Conservation (phyloP, 768 basidiomycete genomes). For the Gymnopilus junonius region DNA sequence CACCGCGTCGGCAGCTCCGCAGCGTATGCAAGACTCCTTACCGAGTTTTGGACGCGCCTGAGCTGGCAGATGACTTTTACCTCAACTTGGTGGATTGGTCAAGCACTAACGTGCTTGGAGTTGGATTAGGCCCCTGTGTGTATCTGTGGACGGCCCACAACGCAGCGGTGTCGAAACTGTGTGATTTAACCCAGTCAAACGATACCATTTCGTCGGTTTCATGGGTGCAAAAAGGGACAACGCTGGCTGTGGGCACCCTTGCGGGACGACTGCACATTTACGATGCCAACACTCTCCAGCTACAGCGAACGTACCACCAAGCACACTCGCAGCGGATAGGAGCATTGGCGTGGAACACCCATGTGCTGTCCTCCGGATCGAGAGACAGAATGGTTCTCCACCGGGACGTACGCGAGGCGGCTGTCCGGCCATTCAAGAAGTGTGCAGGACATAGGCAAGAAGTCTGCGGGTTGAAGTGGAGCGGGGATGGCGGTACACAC, state of each 20-base stretch:
- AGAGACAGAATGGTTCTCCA: conserved; percentile 91
- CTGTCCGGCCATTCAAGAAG: conserved; percentile 66
- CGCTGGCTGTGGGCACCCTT: conserved; percentile 93
- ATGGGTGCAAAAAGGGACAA: conserved; percentile 93
- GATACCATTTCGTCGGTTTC: conserved; percentile 88
- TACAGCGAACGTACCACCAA: conserved; percentile 79
- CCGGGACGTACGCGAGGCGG: conserved; percentile 84
- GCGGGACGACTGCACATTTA: conserved; percentile 90
- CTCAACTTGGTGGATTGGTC: conserved; percentile 99
- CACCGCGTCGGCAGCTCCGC: conserved; percentile 79
- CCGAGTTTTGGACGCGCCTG: conserved; percentile 95
- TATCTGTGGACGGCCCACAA: conserved; percentile 98
- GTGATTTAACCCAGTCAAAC: conserved; percentile 68
- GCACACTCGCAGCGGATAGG: conserved; percentile 93
- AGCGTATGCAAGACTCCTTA: conserved; percentile 94
- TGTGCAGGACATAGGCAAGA: conserved; percentile 87
- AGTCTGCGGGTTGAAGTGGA: conserved; percentile 96
- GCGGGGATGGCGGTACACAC: conserved; percentile 49
- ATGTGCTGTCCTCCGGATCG: conserved; percentile 88
- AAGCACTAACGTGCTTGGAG: conserved; percentile 91
- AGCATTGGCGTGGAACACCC: conserved; percentile 91
- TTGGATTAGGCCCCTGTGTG: conserved; percentile 89
- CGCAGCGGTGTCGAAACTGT: conserved; percentile 89
- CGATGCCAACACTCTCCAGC: conserved; percentile 78
- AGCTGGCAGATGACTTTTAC: conserved; percentile 98